Conservation (phyloP, 352 stramenopile species). For the Globisporangium sylvaticum region DNA sequence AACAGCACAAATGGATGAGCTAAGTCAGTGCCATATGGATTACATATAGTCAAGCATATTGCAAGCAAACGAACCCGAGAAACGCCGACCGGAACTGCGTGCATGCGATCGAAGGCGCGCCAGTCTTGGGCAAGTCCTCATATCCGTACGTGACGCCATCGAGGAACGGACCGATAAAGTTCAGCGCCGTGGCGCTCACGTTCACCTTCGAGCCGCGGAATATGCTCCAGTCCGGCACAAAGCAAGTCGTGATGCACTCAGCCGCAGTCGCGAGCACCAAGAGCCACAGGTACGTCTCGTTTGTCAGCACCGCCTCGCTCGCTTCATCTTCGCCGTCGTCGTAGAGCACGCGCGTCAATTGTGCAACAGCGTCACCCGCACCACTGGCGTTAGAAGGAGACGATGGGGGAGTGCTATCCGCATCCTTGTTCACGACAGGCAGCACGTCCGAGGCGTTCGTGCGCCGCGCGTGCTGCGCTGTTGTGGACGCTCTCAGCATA, state of each 20-base stretch:
- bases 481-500: constrained; percentile 11
- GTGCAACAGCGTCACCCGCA: neutral
- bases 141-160: constrained; percentile 68
- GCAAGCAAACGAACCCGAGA: constrained; percentile 43
- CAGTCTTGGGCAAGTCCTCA: constrained; percentile 33
- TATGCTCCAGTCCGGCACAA: constrained; percentile 44
- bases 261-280: constrained; percentile 61
- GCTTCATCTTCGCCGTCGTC: constrained; percentile 18
- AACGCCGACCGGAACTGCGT: constrained; percentile 73
- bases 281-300: constrained; percentile 65
- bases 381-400: neutral
- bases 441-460: constrained; percentile 9
- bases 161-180: constrained; percentile 71
- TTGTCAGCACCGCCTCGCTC: constrained; percentile 31
- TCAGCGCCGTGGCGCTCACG: constrained; percentile 63
- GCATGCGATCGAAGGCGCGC: constrained; percentile 34
- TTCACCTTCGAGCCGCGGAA: constrained; percentile 43
- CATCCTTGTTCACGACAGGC: constrained; percentile 7
- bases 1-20: neutral
- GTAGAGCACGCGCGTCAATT: neutral
- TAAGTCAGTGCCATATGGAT: too few relatives aligned
- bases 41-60: too few relatives aligned
- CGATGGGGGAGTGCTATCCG: neutral
- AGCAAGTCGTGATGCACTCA: constrained; percentile 82
- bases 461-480: constrained; percentile 3